phyloP scores from a whole-genome alignment of 1,139 yeast species.

The Candida anutae region DNA sequence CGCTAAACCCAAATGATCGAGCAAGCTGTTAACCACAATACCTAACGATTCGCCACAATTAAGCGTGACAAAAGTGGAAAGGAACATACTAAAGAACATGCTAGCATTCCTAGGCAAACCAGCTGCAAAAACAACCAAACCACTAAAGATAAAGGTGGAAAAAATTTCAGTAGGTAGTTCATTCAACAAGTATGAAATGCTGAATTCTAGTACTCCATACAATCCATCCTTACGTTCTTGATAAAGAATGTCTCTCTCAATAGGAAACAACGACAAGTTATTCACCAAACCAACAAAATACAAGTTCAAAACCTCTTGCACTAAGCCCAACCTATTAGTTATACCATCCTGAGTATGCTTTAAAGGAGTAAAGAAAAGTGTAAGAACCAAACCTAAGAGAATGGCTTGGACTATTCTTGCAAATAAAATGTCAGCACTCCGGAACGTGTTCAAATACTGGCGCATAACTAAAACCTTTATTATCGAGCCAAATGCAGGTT shows the following conservation, averaged over 20 bases:
- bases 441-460: conserved; percentile 39
- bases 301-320: conserved; percentile 65
- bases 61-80: conserved; percentile 46
- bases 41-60: conserved; percentile 83
- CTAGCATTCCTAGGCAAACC: conserved; percentile 67
- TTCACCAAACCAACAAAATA: conserved; percentile 77
- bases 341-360: conserved; percentile 52
- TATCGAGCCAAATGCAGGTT: conserved; percentile 11
- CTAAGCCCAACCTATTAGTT: conserved; percentile 59
- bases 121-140: conserved; percentile 57
- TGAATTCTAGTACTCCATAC: conserved; percentile 62
- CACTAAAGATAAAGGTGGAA: conserved; percentile 51
- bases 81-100: conserved; percentile 61
- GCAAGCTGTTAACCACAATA: conserved; percentile 65
- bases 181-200: conserved; percentile 52
- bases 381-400: conserved; percentile 57
- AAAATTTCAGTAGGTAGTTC: conserved; percentile 71
- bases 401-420: conserved; percentile 64
- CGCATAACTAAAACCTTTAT: conserved; percentile 25
- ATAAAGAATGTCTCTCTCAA: conserved; percentile 66
- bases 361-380: conserved; percentile 68
- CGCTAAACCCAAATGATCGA: conserved; percentile 73
- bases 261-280: conserved; percentile 67
- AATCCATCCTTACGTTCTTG: conserved; percentile 73
- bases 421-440: conserved; percentile 56